Evolutionary conservation across 305 asterid genomes (phyloP), one percentile per base, ranked within the genome.

Genomic region (Solanum hybrid): DNA sequence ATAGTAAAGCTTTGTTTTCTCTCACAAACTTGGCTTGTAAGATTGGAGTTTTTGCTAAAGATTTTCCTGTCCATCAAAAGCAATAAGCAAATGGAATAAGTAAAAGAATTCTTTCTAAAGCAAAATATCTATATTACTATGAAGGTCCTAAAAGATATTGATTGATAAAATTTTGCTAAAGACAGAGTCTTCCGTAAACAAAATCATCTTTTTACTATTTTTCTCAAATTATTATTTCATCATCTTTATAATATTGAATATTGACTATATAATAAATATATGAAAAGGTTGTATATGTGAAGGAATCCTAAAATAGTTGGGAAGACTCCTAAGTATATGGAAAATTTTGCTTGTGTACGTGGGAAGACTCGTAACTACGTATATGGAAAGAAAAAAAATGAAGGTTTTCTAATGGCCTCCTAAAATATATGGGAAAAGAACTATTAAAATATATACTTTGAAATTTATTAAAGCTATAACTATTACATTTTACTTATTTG

Each of bases 41-140:
- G 85, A 79, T 72, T 31, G 91, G 91, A 8, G 89, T 87, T 32
- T 89, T 87, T 51, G 31, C 66, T n/a, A 88, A 76, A 36, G 90
- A 90, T 34, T 93, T 91, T 86, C 91, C 92, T 90, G 91, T 90
- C 34, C 85, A 75, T 81, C 38, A 75, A 86, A 71, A 89, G 37
- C 80, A 78, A 37, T 29, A 31, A 88, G 19, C 45, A 78, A 40
- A 37, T 14, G 36, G 69, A 14, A 27, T 42, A 45, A 45, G 73
- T 17, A 15, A 45, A 38, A 45, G 6, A 29, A 15, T 5, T 29
- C 7, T 13, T 84, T 84, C 73, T 45, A 84, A 29, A 27, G 87
- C 29, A 45, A 84, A 17, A 29, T 45, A 84, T 17, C 24, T 22
- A 60, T 60, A 60, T 17, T 17, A 51, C 66, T 51, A 51, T 51